phyloP scores from a whole-genome alignment of 164 flowering plant genomes.

The Amborella trichopoda region DNA sequence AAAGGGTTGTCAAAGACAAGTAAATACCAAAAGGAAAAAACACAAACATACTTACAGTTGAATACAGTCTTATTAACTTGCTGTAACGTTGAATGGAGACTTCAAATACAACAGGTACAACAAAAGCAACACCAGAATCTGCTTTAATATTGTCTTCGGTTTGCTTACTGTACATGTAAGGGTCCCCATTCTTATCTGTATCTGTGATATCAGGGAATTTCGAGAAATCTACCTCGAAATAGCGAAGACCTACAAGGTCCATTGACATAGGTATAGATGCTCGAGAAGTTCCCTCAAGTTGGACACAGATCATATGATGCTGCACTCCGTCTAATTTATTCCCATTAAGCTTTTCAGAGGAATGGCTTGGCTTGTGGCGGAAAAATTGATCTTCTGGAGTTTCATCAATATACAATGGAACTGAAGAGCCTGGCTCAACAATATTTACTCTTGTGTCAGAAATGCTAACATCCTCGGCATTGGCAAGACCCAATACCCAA shows the following conservation, averaged over 20 bases:
- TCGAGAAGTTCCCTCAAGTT: conserved; percentile 70
- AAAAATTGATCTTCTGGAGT: conserved; percentile 48
- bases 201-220: conserved; percentile 23
- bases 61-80: conserved; percentile 72
- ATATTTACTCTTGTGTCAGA: conserved; percentile 21
- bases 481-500: too few species aligned
- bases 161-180: conserved; percentile 11
- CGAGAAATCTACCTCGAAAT: conserved; percentile 79
- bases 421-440: conserved; percentile 55
- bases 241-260: conserved; percentile 89
- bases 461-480: conserved; percentile 20
- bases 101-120: conserved; percentile 88
- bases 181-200: conserved; percentile 10
- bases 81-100: conserved; percentile 72
- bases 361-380: conserved; percentile 30
- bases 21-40: not conserved
- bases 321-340: conserved; percentile 37
- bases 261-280: conserved; percentile 76
- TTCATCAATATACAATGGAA: conserved; percentile 60
- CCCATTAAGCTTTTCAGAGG: conserved; percentile 56
- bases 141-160: conserved; percentile 16
- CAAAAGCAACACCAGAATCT: conserved; percentile 27
- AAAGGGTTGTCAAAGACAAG: not conserved
- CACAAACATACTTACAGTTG: conserved; percentile 51
- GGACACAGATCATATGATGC: conserved; percentile 61